A percentile compares a stretch with the other conserved stretches of the same genome.
phyloP scores from a whole-genome alignment of 768 basidiomycete species.

The Boletus tylopilopsis region DNA sequence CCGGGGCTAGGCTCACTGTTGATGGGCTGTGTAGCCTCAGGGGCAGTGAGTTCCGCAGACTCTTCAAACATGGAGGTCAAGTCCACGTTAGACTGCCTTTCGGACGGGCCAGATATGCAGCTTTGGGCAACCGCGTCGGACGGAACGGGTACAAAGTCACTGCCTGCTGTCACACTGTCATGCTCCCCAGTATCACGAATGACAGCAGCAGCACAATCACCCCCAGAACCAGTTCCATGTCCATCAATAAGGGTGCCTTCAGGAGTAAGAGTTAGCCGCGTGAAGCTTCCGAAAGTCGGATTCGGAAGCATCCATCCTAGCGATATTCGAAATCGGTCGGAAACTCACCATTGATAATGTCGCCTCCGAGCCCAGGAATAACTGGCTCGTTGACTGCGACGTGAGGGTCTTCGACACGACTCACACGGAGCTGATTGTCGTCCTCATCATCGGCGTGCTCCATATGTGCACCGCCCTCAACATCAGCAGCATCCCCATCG shows the following conservation, averaged over 20 bases:
- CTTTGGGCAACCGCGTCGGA: conserved; percentile 18
- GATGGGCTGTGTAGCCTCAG: conserved; percentile 21
- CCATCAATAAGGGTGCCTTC: conserved; percentile 42
- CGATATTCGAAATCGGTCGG: conserved; percentile 29
- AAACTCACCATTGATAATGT: conserved; percentile 52
- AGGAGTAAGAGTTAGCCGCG: conserved; percentile 50
- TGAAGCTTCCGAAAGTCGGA: conserved; percentile 40
- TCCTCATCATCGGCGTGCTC: conserved; percentile 46
- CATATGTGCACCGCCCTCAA: conserved; percentile 54
- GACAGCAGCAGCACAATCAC: conserved; percentile 11
- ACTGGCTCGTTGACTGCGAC: conserved; percentile 31
- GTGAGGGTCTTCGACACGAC: conserved; percentile 38
- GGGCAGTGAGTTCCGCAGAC: conserved; percentile 13
- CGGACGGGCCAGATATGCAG: conserved; percentile 10
- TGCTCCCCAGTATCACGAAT: conserved; percentile 16
- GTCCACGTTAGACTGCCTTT: conserved; percentile 22
- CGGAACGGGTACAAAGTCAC: conserved; percentile 26
- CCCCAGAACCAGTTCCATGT: conserved; percentile 29
- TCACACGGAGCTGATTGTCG: conserved; percentile 42
- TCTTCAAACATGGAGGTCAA: conserved; percentile 20
- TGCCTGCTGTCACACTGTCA: conserved; percentile 15
- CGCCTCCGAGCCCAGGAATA: conserved; percentile 32
- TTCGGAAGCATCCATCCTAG: conserved; percentile 47
- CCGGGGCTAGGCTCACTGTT: conserved; percentile 14
- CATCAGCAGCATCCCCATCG: conserved; percentile 53